Evolutionary conservation across 441 rosid genomes (phyloP), one percentile per base, ranked within the genome.

Genomic region (Syzygium syzygioides): DNA sequence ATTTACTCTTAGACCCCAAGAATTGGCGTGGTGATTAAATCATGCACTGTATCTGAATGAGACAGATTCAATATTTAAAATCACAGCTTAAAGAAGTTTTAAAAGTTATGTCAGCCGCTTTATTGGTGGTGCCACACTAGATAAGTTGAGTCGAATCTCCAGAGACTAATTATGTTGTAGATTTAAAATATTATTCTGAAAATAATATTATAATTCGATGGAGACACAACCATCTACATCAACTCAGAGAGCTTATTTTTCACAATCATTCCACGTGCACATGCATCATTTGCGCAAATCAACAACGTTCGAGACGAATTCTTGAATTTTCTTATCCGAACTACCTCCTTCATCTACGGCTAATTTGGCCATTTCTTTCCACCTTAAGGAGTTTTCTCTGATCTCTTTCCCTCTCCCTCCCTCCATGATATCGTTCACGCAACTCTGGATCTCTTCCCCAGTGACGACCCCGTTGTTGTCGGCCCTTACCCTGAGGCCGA

Each of bases 261-360:
- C 45, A 4, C 79, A 32, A 68, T 60, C 32, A 60, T 60, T 60
- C 32, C 17, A 1, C 32, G 66, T 5, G 17, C n/a, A 60, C 66
- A 60, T 60, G 66, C 30, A 60, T 60, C 66, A 60, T 26, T 60
- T 28, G 79, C 23, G 18, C 79, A 68, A 32, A 4, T 68, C 79
- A 68, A 68, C 13, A 34, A 68, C 79, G 79, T 18, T 68, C 45
- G 45, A 68, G 23, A 94, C 89, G 45, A 95, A 94, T 14, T 41
- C 89, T 23, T 93, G 87, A 53, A 94, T 30, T 57, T 92, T 92
- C 23, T 2, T 57, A 85, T 88, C 88, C 3, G 94, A 93, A 79
- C 94, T 93, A 14, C 95, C 96, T 41, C 92, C 94, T 11, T 86
- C 84, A 11, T 85, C 93, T 57, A 92, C 48, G 9, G 96, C 93